These are phyloP conservation scores for Coffea humblotiana DNA, from an alignment of 305 asterid genomes.

Conservation along the genomic window DNA sequence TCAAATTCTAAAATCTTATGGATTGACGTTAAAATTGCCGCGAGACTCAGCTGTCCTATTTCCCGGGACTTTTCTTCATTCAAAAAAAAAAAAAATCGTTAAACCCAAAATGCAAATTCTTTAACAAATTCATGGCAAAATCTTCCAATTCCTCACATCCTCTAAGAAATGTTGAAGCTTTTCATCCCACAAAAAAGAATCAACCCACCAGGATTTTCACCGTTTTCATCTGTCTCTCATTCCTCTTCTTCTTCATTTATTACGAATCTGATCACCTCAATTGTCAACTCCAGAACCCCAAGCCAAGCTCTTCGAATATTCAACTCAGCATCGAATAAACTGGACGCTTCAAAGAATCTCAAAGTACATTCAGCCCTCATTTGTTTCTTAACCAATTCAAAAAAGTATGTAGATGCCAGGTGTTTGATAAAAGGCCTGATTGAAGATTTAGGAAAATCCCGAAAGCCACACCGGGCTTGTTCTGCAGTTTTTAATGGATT, in stretches of 20 bases:
- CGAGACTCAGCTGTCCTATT: no score
- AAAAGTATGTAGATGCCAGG: conserved; percentile 57
- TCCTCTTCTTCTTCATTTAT: conserved; percentile 39
- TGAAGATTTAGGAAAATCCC: conserved; percentile 43
- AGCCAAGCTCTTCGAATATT: conserved; percentile 52
- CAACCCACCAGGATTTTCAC: not conserved
- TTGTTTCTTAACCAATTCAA: conserved; percentile 33
- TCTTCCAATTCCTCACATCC: not conserved
- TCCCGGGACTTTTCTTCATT: not conserved
- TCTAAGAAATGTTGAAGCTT: conserved; percentile 47
- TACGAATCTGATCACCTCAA: conserved; percentile 43
- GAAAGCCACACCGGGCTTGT: conserved; percentile 50
- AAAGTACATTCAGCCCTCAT: conserved; percentile 62
- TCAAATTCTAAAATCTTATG: no score
- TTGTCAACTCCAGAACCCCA: conserved; percentile 55
- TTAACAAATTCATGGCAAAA: conserved; percentile 12
- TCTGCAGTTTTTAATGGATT: conserved; percentile 58
- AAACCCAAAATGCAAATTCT: not conserved
- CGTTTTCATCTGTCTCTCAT: conserved; percentile 20
- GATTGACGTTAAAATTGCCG: no score
- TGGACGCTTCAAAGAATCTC: conserved; percentile 49
- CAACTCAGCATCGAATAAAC: conserved; percentile 42
- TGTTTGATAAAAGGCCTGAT: conserved; percentile 79
- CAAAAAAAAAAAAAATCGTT: not conserved
- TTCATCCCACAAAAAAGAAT: conserved; percentile 33